These are phyloP conservation scores for Aspergillus versicolor DNA, from an alignment of 2,329 filamentous ascomycete species.

Conservation along the genomic window DNA sequence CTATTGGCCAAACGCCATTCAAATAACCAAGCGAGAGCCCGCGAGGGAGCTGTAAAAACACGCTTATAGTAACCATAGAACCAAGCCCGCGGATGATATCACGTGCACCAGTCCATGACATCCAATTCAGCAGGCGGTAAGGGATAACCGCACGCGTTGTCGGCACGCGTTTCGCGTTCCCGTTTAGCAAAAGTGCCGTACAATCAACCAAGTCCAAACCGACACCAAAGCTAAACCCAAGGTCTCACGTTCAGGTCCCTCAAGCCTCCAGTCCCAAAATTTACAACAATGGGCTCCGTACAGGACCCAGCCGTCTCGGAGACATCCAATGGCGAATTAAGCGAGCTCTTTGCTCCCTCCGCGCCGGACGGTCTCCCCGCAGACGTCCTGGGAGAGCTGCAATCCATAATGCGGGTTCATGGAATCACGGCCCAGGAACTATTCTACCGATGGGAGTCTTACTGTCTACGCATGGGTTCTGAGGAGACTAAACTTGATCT, in stretches of 20 bases:
- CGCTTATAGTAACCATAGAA: too few species aligned
- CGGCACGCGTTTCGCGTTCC: neutral
- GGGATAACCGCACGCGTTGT: neutral
- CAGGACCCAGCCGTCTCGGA: slow-evolving; percentile 47
- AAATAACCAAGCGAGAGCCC: too few species aligned
- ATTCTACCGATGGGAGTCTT: slow-evolving; percentile 98
- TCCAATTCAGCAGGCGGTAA: neutral
- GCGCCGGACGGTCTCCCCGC: slow-evolving; percentile 62
- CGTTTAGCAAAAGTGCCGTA: neutral
- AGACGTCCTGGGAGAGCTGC: slow-evolving; percentile 77
- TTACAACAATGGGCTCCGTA: slow-evolving; percentile 4
- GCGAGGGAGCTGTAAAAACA: too few species aligned
- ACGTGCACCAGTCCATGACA: neutral
- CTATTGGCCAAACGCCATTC: too few species aligned
- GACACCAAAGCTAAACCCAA: too few species aligned
- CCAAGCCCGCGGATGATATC: neutral
- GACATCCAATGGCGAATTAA: slow-evolving; percentile 51
- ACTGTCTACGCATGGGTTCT: slow-evolving; percentile 88
- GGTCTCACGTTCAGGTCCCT: too few species aligned
- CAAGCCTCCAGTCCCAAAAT: neutral
- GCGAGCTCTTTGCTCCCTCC: slow-evolving; percentile 58
- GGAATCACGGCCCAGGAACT: slow-evolving; percentile 79
- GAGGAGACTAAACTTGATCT: slow-evolving; percentile 73
- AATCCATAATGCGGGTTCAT: slow-evolving; percentile 83
- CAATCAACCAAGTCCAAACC: neutral